Evolutionary conservation across 2,329 filamentous ascomycete species (phyloP).

Genomic region (Diaporthe sp.): DNA sequence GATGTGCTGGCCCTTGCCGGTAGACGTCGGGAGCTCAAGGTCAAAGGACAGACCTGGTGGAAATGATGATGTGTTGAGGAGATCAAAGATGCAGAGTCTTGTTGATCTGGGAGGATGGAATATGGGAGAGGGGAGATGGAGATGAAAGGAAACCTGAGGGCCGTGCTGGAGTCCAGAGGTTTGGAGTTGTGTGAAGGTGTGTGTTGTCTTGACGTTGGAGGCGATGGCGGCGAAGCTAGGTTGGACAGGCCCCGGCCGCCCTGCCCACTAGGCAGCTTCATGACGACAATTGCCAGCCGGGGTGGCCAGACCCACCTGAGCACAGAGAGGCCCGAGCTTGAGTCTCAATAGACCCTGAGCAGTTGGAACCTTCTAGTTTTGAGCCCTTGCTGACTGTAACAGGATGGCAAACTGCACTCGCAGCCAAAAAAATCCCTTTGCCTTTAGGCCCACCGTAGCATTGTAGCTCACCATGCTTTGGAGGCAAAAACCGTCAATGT

Average conservation of each 20-base stretch:
- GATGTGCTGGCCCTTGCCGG: conserved; percentile 34
- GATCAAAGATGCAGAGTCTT: conserved; percentile 31
- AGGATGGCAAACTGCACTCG: neutral
- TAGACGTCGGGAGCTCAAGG: conserved; percentile 30
- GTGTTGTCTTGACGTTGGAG: conserved; percentile 34
- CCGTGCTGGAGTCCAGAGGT: conserved; percentile 17
- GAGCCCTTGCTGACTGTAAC: neutral
- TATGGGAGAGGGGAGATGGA: conserved; percentile 8
- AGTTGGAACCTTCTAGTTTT: conserved; percentile 25
- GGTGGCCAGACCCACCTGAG: conserved; percentile 30
- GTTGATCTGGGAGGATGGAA: conserved; percentile 23
- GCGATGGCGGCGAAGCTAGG: conserved; percentile 36
- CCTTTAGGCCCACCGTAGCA: neutral
- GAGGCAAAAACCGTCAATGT: neutral
- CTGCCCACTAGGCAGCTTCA: conserved; percentile 38
- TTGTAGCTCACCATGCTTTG: neutral
- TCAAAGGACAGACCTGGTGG: conserved; percentile 29
- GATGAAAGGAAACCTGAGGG: conserved; percentile 24
- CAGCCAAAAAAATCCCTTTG: neutral
- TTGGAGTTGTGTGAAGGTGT: conserved; percentile 26
- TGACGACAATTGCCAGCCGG: conserved; percentile 40
- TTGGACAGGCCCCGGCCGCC: conserved; percentile 23
- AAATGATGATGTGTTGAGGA: neutral
- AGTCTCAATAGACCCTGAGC: conserved; percentile 46
- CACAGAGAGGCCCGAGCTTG: conserved; percentile 43